Conservation (phyloP, 306 rosid genomes). For the Glycine tomentella region DNA sequence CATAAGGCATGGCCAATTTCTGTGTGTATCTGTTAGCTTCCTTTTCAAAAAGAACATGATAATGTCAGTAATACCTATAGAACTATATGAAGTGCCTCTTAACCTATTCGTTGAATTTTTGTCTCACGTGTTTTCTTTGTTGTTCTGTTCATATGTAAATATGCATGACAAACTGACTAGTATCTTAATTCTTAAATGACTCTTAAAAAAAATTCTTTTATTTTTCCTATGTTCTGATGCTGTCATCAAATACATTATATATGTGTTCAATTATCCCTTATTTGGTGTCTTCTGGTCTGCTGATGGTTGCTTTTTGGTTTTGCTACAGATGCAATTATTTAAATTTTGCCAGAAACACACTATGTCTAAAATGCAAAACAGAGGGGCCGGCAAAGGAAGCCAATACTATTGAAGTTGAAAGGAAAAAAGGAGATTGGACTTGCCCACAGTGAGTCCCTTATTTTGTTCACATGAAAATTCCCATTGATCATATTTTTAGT, state of each 20-base stretch:
- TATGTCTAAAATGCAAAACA: slow-evolving; percentile 75
- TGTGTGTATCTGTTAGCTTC: slow-evolving; percentile 6
- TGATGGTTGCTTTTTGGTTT: slow-evolving; percentile 48
- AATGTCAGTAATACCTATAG: slow-evolving; percentile 10
- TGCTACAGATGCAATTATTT: slow-evolving; percentile 80
- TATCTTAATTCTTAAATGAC: slow-evolving; percentile 24
- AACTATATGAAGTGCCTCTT: slow-evolving; percentile 34
- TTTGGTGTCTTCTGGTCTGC: too few species aligned
- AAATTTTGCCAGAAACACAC: slow-evolving; percentile 74
- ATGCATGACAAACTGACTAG: slow-evolving; percentile 28
- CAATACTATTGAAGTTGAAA: slow-evolving; percentile 50
- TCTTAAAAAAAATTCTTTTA: too few species aligned
- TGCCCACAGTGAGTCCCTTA: too few species aligned
- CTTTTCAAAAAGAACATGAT: slow-evolving; percentile 16
- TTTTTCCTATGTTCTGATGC: too few species aligned
- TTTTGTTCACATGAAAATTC: too few species aligned
- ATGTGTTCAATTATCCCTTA: slow-evolving; percentile 26
- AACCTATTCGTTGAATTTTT: slow-evolving; percentile 7
- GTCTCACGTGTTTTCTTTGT: slow-evolving; percentile 24
- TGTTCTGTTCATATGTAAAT: slow-evolving; percentile 30
- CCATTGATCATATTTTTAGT: too few species aligned
- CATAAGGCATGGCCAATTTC: slow-evolving; percentile 14
- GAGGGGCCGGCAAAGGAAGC: slow-evolving; percentile 65
- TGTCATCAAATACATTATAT: slow-evolving; percentile 25
- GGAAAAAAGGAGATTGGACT: too few species aligned